These are phyloP conservation scores for Phytophthora niederhauseri DNA, from an alignment of 352 stramenopile genomes.

Conservation along the genomic window DNA sequence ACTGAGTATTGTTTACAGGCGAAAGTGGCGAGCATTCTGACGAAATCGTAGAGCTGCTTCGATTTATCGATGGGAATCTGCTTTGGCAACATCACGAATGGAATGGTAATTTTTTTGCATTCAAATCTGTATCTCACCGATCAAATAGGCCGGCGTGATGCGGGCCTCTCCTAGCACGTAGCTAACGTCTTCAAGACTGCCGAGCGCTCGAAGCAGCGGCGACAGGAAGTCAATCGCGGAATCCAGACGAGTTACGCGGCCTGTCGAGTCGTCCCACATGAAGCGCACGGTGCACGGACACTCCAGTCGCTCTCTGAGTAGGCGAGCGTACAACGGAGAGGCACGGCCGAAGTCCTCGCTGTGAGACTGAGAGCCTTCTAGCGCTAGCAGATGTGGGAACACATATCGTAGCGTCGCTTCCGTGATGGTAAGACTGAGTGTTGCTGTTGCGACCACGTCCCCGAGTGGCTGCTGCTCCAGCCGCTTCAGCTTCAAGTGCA, in stretches of 20 bases:
- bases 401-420: constrained; percentile 18
- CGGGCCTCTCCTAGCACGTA: constrained; percentile 19
- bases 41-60: not conserved
- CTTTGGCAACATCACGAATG: too few relatives aligned
- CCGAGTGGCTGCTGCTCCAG: constrained; percentile 26
- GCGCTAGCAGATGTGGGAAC: constrained; percentile 19
- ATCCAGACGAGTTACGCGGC: constrained; percentile 10
- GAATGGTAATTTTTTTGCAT: not conserved
- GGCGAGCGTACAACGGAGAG: not conserved
- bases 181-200: constrained; percentile 21
- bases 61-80: too few relatives aligned
- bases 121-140: constrained; percentile 8
- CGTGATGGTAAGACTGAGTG: constrained; percentile 23
- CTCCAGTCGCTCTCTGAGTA: constrained; percentile 16
- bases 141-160: constrained; percentile 17
- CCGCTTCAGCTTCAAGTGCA: constrained; percentile 31
- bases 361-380: too few relatives aligned
- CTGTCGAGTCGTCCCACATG: constrained; percentile 13
- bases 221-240: constrained; percentile 23
- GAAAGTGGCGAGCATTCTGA: too few relatives aligned
- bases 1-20: too few relatives aligned
- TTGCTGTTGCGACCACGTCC: constrained; percentile 5
- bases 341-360: not conserved
- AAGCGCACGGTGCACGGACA: constrained; percentile 16
- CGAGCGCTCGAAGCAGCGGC: constrained; percentile 16